phyloP scores from a whole-genome alignment of 1,284 basidiomycete species.

The Dichomitus squalens region DNA sequence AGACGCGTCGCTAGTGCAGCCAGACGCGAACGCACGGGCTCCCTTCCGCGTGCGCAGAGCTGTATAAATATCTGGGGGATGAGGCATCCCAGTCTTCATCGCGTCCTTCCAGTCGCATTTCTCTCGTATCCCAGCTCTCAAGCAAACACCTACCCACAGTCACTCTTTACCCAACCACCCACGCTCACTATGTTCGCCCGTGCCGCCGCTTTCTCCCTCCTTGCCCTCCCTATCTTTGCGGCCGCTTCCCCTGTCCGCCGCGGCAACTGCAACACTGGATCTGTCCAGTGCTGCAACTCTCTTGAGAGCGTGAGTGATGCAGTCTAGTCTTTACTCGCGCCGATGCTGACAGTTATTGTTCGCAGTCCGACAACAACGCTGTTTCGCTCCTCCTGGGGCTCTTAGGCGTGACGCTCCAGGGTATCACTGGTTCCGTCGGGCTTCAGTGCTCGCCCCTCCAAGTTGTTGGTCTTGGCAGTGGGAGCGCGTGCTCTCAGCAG shows the following conservation, averaged over 20 bases:
- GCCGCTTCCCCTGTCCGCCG: slow-evolving; percentile 27
- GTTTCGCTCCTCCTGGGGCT: slow-evolving; percentile 21
- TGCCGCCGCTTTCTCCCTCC: slow-evolving; percentile 21
- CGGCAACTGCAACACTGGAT: slow-evolving; percentile 30
- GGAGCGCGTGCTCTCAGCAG: slow-evolving; percentile 32
- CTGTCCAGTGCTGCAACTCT: slow-evolving; percentile 36
- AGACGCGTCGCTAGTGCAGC: not conserved
- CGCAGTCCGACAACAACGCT: slow-evolving; percentile 20
- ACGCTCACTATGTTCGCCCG: slow-evolving; percentile 24
- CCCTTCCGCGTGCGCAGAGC: not conserved
- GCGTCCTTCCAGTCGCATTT: slow-evolving; percentile 18
- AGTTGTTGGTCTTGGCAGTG: slow-evolving; percentile 25
- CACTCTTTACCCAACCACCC: slow-evolving; percentile 19
- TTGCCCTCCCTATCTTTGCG: slow-evolving; percentile 30
- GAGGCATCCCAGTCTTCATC: slow-evolving; percentile 7
- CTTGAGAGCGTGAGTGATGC: slow-evolving; percentile 20
- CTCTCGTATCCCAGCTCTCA: slow-evolving; percentile 9
- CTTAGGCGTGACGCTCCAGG: slow-evolving; percentile 9
- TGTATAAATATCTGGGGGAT: slow-evolving; percentile 13
- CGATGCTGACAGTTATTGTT: not conserved
- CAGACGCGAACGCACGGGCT: slow-evolving; percentile 3
- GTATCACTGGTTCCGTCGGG: slow-evolving; percentile 22
- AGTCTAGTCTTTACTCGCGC: too few relatives aligned
- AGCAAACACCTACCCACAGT: slow-evolving; percentile 11
- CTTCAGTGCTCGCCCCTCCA: slow-evolving; percentile 28